Conservation (phyloP, 768 basidiomycete genomes). For the Cystobasidium ongulense region DNA sequence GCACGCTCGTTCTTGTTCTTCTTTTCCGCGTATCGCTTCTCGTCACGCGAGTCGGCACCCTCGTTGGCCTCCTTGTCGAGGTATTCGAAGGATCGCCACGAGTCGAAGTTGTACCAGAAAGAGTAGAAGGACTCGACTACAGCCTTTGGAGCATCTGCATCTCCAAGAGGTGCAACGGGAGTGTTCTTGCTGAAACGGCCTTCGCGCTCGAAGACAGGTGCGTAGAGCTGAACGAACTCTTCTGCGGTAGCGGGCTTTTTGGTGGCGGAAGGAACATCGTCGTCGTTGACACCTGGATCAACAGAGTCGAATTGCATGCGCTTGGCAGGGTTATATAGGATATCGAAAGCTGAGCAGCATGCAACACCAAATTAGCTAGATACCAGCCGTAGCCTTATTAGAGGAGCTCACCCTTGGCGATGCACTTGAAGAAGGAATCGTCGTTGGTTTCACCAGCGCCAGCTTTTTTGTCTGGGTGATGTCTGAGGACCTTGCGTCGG, state of each 20-base stretch:
- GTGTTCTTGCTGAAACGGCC: slow-evolving; percentile 78
- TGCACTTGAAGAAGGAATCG: slow-evolving; percentile 99
- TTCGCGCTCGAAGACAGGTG: slow-evolving; percentile 79
- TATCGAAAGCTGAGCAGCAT: slow-evolving; percentile 63
- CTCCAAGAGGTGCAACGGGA: slow-evolving; percentile 73
- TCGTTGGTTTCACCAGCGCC: slow-evolving; percentile 77
- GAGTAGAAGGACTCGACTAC: slow-evolving; percentile 90
- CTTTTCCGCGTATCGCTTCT: slow-evolving; percentile 98
- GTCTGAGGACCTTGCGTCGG: slow-evolving; percentile 96
- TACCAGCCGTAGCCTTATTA: not conserved
- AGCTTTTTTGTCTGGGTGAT: slow-evolving; percentile 95
- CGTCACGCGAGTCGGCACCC: slow-evolving; percentile 93
- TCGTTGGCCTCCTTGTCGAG: slow-evolving; percentile 97
- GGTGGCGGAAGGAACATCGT: slow-evolving; percentile 54
- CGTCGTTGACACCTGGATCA: slow-evolving; percentile 73
- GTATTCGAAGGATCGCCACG: slow-evolving; percentile 96
- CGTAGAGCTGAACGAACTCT: slow-evolving; percentile 64
- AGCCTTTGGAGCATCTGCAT: slow-evolving; percentile 61
- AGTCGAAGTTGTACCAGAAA: slow-evolving; percentile 99
- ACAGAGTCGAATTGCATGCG: slow-evolving; percentile 95
- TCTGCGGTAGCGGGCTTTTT: slow-evolving; percentile 48
- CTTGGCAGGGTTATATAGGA: slow-evolving; percentile 74
- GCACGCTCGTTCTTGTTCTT: slow-evolving; percentile 98
- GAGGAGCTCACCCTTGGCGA: slow-evolving; percentile 63
- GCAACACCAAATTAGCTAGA: not conserved